Base-by-base conservation (phyloP, 139 green algal genomes). In the Monoraphidium neglectum region DNA sequence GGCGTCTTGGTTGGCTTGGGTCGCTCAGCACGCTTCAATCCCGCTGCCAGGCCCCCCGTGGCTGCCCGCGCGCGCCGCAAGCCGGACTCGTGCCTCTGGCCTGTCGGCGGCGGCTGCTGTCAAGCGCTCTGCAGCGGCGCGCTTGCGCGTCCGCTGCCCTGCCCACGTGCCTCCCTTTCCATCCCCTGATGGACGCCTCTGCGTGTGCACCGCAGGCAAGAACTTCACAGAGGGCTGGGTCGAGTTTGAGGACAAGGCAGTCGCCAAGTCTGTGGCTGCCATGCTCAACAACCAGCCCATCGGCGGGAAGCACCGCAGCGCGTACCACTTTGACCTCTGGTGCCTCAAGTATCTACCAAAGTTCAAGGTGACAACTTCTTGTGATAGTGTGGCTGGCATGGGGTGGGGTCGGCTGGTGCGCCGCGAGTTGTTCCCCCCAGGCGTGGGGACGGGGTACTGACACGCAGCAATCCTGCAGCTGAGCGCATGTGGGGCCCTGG, bases 141-240 rank as follows among this genome's bases (percentile, higher is more conserved):
- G 26, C 12, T 67, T 15, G 16, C 59, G 15, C 33, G 32, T 70
- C 15, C 63, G 15, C 33, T 18, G 23, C n/a, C 63, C 23, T 4
- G 15, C 28, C 68, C 60, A 40, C 43, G 24, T 18, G 47, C 18
- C 40, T 61, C 30, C 65, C n/a, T 24, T 23, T 13, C 23, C 65
- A 72, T 12, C 47, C 33, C 28, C 26, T n/a, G 16, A 15, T 53
- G 21, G 16, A 57, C 60, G 35, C 30, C 62, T 46, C n/a, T 70
- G n/a, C n/a, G 3, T n/a, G 18, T 63, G 30, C 16, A 57, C 64
- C 61, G 57, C 83, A 85, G 92, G 92, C 70, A 98, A 98, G 84
- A 95, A 96, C 77, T 98, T 97, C 84, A 93, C 88, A 3, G 95
- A 98, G 86, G 94, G 94, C 4, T 99, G 95, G 95, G 89, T 98